Base-by-base conservation (phyloP, 1,284 basidiomycete species). In the Tremellales sp. region DNA sequence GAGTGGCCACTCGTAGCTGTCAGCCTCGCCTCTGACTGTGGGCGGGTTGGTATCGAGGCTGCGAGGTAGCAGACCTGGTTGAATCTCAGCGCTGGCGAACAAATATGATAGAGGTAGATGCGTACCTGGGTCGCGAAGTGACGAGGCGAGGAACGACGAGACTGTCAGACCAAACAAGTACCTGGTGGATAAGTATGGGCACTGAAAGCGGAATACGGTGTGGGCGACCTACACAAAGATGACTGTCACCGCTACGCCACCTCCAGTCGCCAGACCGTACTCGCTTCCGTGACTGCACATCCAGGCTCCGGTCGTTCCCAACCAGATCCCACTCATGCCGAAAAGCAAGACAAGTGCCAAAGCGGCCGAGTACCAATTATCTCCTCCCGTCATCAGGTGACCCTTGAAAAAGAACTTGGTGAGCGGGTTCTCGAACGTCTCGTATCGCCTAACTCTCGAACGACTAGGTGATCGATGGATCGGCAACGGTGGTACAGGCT, bases 1-100 rank as follows among this genome's bases (percentile, higher is more conserved):
- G 68, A 88, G 79, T 1, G 89, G 86, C 45, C 7, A 39, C 7
- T 39, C 36, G 36, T 39, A 39, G 19, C 36, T 39, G 19, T 39
- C 36, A 23, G 76, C 81, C 36, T 83, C 81, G 27, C 69, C 77
- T 7, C 83, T 81, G 57, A 83, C 83, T 40, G 63, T 46, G 8
- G 88, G 89, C 0, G 89, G 90, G 54, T 88, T 82, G 21, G 80
- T 84, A 75, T 96, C 91, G 42, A 96, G 75, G 67, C 85, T 77
- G 3, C 90, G 81, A 10, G 91, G 91, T 24, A 97, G 73, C 53
- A 96, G 90, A 4, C 90, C 67, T 70, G 47, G n/a, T n/a, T n/a
- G n/a, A n/a, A 11, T 36, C 21, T 46, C 29, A 48, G 48, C 17
- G 26, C 48, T 40, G 13, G 2, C 7, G 10, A n/a, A 12, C 11